phyloP scores from a whole-genome alignment of 352 stramenopile genomes.

The Globisporangium okanoganense region DNA sequence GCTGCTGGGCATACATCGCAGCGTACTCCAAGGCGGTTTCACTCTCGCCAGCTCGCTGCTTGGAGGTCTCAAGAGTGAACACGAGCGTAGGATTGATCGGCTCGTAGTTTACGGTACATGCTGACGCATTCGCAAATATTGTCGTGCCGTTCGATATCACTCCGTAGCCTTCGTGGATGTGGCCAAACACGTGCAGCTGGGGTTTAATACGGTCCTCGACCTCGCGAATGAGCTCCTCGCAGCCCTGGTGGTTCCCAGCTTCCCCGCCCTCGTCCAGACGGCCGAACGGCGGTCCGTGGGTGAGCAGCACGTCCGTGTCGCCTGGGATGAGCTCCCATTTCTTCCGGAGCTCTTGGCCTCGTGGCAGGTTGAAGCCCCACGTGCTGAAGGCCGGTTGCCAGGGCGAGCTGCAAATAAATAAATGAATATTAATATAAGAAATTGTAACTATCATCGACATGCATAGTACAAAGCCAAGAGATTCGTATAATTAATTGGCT shows the following conservation, averaged over 20 bases:
- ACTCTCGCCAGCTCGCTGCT: neutral
- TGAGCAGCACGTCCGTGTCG: slow-evolving; percentile 84
- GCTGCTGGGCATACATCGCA: neutral
- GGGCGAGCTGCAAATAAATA: slow-evolving; percentile 15
- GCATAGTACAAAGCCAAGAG: neutral
- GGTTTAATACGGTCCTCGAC: slow-evolving; percentile 65
- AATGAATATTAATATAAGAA: too few relatives aligned
- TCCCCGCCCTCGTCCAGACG: slow-evolving; percentile 55
- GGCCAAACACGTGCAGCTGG: slow-evolving; percentile 84
- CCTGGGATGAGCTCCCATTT: slow-evolving; percentile 51
- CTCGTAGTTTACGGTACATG: slow-evolving; percentile 69
- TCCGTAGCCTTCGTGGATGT: slow-evolving; percentile 88
- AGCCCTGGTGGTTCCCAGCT: slow-evolving; percentile 54
- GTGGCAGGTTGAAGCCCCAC: slow-evolving; percentile 69
- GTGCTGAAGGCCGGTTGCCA: slow-evolving; percentile 83
- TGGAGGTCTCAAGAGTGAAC: slow-evolving; percentile 27
- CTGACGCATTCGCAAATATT: slow-evolving; percentile 83
- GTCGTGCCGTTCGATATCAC: slow-evolving; percentile 56
- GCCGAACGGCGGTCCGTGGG: slow-evolving; percentile 81
- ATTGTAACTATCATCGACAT: too few relatives aligned
- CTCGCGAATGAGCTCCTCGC: slow-evolving; percentile 64
- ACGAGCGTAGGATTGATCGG: slow-evolving; percentile 59
- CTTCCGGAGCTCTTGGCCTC: slow-evolving; percentile 29
- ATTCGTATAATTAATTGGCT: neutral
- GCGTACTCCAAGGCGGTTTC: neutral